Conservation (phyloP, 305 asterid genomes). For the Ilex paraguariensis region DNA sequence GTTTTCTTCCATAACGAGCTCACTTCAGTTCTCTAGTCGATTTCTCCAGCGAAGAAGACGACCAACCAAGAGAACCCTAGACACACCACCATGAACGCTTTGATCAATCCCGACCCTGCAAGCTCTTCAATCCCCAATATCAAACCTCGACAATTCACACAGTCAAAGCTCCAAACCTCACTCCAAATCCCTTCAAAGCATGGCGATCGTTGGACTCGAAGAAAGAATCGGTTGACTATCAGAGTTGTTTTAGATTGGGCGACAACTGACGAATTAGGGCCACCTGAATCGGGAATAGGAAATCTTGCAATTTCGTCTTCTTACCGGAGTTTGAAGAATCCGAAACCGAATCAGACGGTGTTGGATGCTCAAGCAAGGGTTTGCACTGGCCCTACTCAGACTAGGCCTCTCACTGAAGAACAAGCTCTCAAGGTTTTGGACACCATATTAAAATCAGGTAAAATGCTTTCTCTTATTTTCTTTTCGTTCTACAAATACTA, state of each 20-base stretch:
- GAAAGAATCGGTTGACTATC: constrained; percentile 8
- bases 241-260: constrained; percentile 41
- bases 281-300: constrained; percentile 20
- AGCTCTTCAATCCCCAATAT: constrained; percentile 25
- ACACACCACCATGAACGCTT: constrained; percentile 36
- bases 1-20: no score
- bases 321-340: constrained; percentile 48
- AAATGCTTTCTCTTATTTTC: neutral
- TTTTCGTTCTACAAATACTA: no score
- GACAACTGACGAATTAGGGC: constrained; percentile 27
- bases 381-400: constrained; percentile 93
- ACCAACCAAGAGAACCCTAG: no score
- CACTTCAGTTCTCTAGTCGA: no score
- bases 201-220: neutral
- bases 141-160: constrained; percentile 15
- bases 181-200: constrained; percentile 23
- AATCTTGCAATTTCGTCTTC: constrained; percentile 72
- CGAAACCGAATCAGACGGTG: constrained; percentile 69
- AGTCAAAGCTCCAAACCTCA: constrained; percentile 3
- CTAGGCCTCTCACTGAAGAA: constrained; percentile 80
- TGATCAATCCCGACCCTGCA: constrained; percentile 29
- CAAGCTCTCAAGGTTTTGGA: constrained; percentile 90
- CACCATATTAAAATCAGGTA: constrained; percentile 77
- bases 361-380: constrained; percentile 90
- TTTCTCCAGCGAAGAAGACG: no score